Evolutionary conservation across 495 filamentous ascomycete species (phyloP).

Genomic region (Aspergillus panamensis): DNA sequence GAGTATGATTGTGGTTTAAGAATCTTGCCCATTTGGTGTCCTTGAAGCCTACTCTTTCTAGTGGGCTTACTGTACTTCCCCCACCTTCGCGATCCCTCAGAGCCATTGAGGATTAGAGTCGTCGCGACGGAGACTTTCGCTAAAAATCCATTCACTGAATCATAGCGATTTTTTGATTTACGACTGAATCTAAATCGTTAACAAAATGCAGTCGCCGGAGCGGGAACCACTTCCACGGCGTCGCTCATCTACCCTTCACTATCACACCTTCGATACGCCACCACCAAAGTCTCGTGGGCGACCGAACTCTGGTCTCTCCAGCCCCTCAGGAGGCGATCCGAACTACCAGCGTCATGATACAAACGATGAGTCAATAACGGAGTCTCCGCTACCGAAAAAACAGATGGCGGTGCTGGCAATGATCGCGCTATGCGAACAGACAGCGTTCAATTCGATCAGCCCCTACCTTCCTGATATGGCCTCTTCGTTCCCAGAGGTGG

Average conservation of each 20-base stretch:
- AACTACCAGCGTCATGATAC: conserved; percentile 26
- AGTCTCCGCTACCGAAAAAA: conserved; percentile 72
- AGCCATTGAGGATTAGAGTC: not conserved
- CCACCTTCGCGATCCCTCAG: not conserved
- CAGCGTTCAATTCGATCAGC: conserved; percentile 92
- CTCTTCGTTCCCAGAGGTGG: conserved; percentile 76
- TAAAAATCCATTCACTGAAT: no score
- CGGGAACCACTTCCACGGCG: conserved; percentile 45
- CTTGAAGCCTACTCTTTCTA: not conserved
- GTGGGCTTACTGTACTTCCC: not conserved
- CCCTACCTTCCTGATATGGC: conserved; percentile 95
- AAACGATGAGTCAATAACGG: conserved; percentile 33
- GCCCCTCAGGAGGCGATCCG: conserved; percentile 38
- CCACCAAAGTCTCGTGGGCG: conserved; percentile 78
- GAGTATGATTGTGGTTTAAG: not conserved
- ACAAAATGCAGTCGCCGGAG: conserved; percentile 32
- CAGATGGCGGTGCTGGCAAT: conserved; percentile 84
- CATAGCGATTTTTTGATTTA: not conserved
- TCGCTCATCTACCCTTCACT: conserved; percentile 71
- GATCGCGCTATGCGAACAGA: conserved; percentile 90
- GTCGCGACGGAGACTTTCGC: not conserved
- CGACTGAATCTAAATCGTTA: not conserved
- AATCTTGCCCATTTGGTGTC: not conserved
- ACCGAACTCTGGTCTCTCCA: conserved; percentile 49
- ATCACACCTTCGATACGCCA: conserved; percentile 91